Conservation (phyloP, 805 yeast species). For the Lipomyces orientalis region DNA sequence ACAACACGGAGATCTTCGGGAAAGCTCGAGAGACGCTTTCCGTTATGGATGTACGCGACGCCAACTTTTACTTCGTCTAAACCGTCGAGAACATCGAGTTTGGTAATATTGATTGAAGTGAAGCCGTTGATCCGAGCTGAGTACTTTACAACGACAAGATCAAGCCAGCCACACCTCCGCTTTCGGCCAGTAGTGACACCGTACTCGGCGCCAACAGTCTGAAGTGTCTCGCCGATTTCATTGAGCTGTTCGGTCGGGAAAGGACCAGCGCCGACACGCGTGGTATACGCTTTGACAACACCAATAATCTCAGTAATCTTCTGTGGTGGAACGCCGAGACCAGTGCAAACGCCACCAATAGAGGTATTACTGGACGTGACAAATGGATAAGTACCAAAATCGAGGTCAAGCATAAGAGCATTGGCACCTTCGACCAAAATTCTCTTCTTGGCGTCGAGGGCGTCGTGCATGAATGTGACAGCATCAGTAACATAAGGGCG, state of each 20-base stretch:
- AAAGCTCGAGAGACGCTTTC: slow-evolving; percentile 75
- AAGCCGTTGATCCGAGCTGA: slow-evolving; percentile 92
- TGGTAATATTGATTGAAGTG: slow-evolving; percentile 91
- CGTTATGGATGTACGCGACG: slow-evolving; percentile 79
- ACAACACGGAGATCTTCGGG: slow-evolving; percentile 88
- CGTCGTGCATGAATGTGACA: slow-evolving; percentile 74
- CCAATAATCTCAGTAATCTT: slow-evolving; percentile 83
- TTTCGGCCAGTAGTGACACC: slow-evolving; percentile 99
- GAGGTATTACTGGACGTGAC: slow-evolving; percentile 96
- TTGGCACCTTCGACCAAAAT: slow-evolving; percentile 97
- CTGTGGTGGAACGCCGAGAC: slow-evolving; percentile 94
- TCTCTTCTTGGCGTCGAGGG: slow-evolving; percentile 76
- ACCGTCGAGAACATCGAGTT: slow-evolving; percentile 90
- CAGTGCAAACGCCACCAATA: slow-evolving; percentile 97
- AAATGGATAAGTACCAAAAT: slow-evolving; percentile 96
- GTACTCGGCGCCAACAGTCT: slow-evolving; percentile 89
- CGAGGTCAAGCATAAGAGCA: slow-evolving; percentile 96
- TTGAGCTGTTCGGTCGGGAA: slow-evolving; percentile 98
- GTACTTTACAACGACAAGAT: slow-evolving; percentile 90
- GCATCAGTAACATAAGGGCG: slow-evolving; percentile 95
- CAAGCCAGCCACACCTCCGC: slow-evolving; percentile 99
- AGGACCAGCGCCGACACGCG: slow-evolving; percentile 99
- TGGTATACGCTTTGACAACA: slow-evolving; percentile 97
- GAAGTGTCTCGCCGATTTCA: slow-evolving; percentile 82
- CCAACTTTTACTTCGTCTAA: slow-evolving; percentile 89